Percentiles rank a stretch among this genome's conserved stretches.
Conservation (phyloP, 495 filamentous ascomycete genomes). For the Penicillium steckii region DNA sequence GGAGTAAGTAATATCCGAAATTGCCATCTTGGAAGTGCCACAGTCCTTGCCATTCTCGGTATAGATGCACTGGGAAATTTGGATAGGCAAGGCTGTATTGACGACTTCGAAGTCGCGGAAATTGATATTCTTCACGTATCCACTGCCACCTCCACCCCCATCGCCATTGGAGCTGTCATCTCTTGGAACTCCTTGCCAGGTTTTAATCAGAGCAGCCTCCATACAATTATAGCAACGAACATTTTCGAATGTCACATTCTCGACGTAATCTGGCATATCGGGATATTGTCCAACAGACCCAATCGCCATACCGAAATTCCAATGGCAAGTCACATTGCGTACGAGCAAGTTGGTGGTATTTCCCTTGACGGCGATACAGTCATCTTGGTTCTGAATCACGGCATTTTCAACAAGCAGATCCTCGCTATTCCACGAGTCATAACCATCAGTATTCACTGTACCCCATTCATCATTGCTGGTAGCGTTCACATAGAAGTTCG, state of each 20-base stretch:
- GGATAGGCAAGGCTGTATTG: constrained; percentile 55
- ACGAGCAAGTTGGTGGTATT: constrained; percentile 42
- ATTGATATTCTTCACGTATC: constrained; percentile 50
- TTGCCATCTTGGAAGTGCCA: constrained; percentile 50
- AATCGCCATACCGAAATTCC: constrained; percentile 33
- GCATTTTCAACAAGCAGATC: constrained; percentile 31
- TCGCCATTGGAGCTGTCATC: constrained; percentile 30
- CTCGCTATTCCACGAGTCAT: constrained; percentile 34
- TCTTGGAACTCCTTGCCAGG: constrained; percentile 39
- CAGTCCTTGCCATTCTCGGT: constrained; percentile 37
- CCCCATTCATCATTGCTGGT: constrained; percentile 30
- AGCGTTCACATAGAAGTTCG: constrained; percentile 45
- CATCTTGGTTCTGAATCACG: constrained; percentile 35
- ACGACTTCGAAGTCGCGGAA: constrained; percentile 47
- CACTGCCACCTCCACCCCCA: constrained; percentile 29
- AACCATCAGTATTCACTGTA: constrained; percentile 42
- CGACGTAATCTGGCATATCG: constrained; percentile 24
- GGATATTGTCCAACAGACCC: constrained; percentile 49
- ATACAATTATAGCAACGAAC: constrained; percentile 35
- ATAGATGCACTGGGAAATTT: constrained; percentile 60
- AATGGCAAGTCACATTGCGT: constrained; percentile 32
- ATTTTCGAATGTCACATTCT: constrained; percentile 29
- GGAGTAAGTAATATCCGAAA: constrained; percentile 51
- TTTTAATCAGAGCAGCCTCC: constrained; percentile 57
- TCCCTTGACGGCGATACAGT: constrained; percentile 35